phyloP scores from a whole-genome alignment of 1,284 basidiomycete genomes.

The Cerrena zonata region DNA sequence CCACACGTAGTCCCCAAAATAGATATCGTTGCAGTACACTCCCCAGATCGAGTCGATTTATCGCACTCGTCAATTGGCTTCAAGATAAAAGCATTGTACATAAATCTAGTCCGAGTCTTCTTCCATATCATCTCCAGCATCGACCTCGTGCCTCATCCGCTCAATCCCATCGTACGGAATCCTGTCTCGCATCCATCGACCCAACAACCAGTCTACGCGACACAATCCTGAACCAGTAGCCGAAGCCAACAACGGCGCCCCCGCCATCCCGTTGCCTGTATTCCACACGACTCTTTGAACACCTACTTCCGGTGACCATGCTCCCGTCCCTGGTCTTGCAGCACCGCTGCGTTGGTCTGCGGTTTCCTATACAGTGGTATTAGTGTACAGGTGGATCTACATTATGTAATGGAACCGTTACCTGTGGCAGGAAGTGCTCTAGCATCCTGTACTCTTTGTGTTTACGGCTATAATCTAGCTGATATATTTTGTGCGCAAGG shows the following conservation, averaged over 20 bases:
- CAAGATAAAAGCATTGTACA: no score
- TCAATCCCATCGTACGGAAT: conserved; percentile 55
- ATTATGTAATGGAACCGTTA: conserved; percentile 26
- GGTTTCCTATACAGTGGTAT: conserved; percentile 47
- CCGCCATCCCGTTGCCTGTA: conserved; percentile 58
- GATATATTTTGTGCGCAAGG: conserved; percentile 74
- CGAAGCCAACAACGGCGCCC: conserved; percentile 67
- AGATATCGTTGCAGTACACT: no score
- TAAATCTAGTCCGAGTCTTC: conserved; percentile 7
- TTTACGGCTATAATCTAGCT: conserved; percentile 77
- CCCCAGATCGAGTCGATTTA: no score
- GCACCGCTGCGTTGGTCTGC: conserved; percentile 42
- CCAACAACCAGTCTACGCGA: conserved; percentile 72
- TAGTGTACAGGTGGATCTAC: not conserved
- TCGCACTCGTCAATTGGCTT: no score
- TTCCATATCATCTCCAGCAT: conserved; percentile 29
- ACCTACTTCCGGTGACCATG: conserved; percentile 73
- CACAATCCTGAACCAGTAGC: conserved; percentile 80
- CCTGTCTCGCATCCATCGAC: conserved; percentile 57
- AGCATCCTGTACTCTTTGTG: conserved; percentile 75
- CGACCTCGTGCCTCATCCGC: conserved; percentile 36
- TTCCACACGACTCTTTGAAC: conserved; percentile 80
- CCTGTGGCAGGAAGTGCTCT: conserved; percentile 76
- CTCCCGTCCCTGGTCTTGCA: conserved; percentile 42
- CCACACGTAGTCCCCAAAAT: no score